Conservation (phyloP, 768 basidiomycete genomes). For the Mycena venus region DNA sequence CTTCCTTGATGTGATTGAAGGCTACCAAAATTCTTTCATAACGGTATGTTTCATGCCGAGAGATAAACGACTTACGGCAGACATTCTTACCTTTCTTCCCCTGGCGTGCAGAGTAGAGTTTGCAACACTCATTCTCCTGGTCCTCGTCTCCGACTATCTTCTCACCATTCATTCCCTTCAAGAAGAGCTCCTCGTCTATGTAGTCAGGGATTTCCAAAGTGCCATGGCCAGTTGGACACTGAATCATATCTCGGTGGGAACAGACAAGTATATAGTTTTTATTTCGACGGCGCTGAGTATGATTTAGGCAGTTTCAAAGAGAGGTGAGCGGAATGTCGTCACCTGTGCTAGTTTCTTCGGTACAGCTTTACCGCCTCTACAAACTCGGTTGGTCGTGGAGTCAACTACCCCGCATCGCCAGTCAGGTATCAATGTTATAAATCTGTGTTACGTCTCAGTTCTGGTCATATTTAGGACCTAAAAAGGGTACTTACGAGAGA, state of each 20-base stretch:
- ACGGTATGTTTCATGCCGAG: too few species aligned
- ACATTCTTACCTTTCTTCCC: too few species aligned
- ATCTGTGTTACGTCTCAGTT: too few species aligned
- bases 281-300: not conserved
- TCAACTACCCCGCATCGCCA: conserved; percentile 6
- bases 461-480: too few species aligned
- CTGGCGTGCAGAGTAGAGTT: too few species aligned
- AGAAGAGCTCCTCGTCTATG: not conserved
- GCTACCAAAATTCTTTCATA: too few species aligned
- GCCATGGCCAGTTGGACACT: not conserved
- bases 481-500: too few species aligned
- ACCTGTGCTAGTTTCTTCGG: too few species aligned
- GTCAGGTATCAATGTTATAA: conserved; percentile 1
- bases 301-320: not conserved
- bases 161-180: not conserved
- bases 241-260: too few species aligned
- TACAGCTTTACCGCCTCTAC: conserved; percentile 1
- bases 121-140: not conserved
- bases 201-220: not conserved
- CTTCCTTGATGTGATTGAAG: too few species aligned
- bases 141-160: conserved; percentile 10
- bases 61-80: too few species aligned
- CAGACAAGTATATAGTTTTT: not conserved
- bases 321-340: not conserved
- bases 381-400: not conserved